These are phyloP conservation scores for Aspergillus olivimuriae DNA, from an alignment of 495 filamentous ascomycete species.

Conservation along the genomic window DNA sequence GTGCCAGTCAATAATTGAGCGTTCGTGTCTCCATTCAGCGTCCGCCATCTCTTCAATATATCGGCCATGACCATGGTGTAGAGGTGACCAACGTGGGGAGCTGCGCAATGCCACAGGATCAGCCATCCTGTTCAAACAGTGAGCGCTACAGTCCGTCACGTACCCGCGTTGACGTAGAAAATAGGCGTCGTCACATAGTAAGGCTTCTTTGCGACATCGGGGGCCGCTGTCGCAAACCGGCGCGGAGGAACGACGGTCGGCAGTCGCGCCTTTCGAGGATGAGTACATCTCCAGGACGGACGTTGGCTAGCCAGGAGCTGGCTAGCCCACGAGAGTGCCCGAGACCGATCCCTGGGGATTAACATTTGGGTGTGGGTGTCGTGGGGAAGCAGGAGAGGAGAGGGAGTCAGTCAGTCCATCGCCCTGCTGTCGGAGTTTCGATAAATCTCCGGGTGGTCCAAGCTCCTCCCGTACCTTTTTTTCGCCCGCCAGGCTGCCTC, in stretches of 20 bases:
- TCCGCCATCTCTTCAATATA: slow-evolving; percentile 87
- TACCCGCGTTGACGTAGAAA: slow-evolving; percentile 98
- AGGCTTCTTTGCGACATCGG: slow-evolving; percentile 55
- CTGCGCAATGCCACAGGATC: slow-evolving; percentile 32
- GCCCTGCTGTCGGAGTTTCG: slow-evolving; percentile 22
- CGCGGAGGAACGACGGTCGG: slow-evolving; percentile 15
- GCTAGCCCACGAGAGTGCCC: slow-evolving; percentile 28
- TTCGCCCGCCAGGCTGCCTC: slow-evolving; percentile 2
- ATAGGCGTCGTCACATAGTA: slow-evolving; percentile 97
- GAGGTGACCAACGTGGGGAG: slow-evolving; percentile 90
- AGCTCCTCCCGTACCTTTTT: slow-evolving; percentile 33
- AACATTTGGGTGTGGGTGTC: slow-evolving; percentile 27
- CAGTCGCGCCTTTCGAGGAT: slow-evolving; percentile 17
- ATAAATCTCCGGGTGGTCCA: slow-evolving; percentile 34
- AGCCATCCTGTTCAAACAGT: not conserved
- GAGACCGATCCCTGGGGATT: slow-evolving; percentile 21
- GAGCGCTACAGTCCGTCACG: slow-evolving; percentile 1
- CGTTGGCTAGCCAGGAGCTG: slow-evolving; percentile 18
- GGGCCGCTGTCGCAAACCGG: slow-evolving; percentile 28
- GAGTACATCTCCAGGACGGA: slow-evolving; percentile 29
- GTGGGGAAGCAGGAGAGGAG: not conserved
- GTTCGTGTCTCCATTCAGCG: slow-evolving; percentile 55
- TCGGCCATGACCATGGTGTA: slow-evolving; percentile 90
- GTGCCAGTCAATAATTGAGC: slow-evolving; percentile 84
- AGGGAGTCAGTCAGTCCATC: slow-evolving; percentile 1